Evolutionary conservation across 495 filamentous ascomycete genomes (phyloP), one percentile per base, ranked within the genome.

Genomic region (Neurospora sp.): DNA sequence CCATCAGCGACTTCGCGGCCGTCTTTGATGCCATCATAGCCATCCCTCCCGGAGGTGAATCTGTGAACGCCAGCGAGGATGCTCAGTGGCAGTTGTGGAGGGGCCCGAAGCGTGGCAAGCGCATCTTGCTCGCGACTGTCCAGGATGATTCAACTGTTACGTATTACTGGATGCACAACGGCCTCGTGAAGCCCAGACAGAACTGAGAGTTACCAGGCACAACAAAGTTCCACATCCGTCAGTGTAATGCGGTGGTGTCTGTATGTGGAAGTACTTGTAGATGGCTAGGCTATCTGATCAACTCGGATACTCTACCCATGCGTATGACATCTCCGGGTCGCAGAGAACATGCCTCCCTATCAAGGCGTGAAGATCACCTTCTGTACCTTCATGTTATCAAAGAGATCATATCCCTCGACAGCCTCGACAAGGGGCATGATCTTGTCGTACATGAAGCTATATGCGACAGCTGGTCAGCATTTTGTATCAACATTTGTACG

Each of bases 91-190:
- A 73, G 78, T 73, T 82, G 9, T 85, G 83, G 82, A 76, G 77
- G 38, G 79, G 81, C 0, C 77, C 85, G 69, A 83, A 83, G 74
- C 83, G 85, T 65, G 83, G 79, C 38, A 97, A 97, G 84, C 86
- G 94, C 71, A 71, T 97, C 18, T 77, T 98, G 39, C 83, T 99
- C 47, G 94, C 93, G 31, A 93, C 93, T 44, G 85, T 95, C 70
- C 89, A 93, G 77, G 90, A 92, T 70, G 96, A 99, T 80, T 96
- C 94, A 61, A 98, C 96, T 3, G 87, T 98, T 27, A 93, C 95
- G 4, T 98, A 97, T 80, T 99, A 99, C 79, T 88, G 97, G 77
- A 88, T 98, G 59, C 94, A 97, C 75, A 95, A 98, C 80, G 96
- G 96, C 3, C 89, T 97, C 68, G 94, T 99, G 37, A 99, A 98